Evolutionary conservation across 179 eudicot genomes (phyloP).

Genomic region (Drosera spatulata): DNA sequence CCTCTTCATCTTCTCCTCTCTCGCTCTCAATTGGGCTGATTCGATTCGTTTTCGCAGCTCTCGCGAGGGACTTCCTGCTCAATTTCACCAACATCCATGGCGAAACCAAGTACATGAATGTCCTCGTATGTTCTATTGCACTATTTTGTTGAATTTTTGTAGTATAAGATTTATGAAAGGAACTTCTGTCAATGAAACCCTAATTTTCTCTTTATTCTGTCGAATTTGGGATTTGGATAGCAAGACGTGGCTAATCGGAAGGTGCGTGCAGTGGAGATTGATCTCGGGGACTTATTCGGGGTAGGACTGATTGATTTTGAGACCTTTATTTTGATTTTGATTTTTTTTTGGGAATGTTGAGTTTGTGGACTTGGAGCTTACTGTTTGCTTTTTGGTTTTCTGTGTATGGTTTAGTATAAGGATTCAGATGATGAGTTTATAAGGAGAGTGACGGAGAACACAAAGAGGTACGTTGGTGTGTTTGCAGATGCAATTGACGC

Average conservation of each 20-base stretch:
- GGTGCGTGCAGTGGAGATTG: constrained; percentile 61
- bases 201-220: neutral
- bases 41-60: constrained; percentile 21
- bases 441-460: constrained; percentile 64
- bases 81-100: constrained; percentile 75
- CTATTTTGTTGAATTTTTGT: neutral
- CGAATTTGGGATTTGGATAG: constrained; percentile 17
- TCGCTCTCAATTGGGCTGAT: neutral
- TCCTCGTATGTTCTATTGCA: constrained; percentile 33
- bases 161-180: neutral
- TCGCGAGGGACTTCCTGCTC: constrained; percentile 57
- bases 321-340: neutral
- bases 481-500: constrained; percentile 85
- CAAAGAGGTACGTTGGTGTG: constrained; percentile 63
- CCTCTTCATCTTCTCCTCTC: neutral
- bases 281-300: constrained; percentile 59
- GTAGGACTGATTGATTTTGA: constrained; percentile 15
- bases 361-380: neutral
- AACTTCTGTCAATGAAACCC: neutral
- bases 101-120: constrained; percentile 63
- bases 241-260: constrained; percentile 96
- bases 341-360: neutral
- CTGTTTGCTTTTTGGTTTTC: constrained; percentile 7
- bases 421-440: constrained; percentile 85
- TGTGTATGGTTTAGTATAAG: constrained; percentile 41